These are phyloP conservation scores for Phaseolus coccineus DNA, from an alignment of 331 rosid genomes.

Conservation along the genomic window DNA sequence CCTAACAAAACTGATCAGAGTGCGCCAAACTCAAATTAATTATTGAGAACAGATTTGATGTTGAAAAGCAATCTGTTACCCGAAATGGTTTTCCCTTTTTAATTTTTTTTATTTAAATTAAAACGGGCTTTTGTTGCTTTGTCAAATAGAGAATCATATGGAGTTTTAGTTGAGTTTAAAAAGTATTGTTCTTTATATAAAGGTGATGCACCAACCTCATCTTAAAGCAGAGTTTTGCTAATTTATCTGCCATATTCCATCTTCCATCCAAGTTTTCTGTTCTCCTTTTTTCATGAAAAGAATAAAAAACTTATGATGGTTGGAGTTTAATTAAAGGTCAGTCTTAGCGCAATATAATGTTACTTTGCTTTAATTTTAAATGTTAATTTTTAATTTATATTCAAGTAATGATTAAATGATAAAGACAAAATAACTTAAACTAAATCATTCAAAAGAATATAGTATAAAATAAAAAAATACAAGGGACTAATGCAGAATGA, in stretches of 20 bases:
- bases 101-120: conserved; percentile 14
- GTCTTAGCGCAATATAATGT: not conserved
- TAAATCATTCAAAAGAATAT: not conserved
- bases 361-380: not conserved
- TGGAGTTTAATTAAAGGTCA: not conserved
- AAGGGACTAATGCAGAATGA: too few species aligned
- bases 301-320: not conserved
- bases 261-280: conserved; percentile 12
- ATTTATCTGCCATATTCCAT: not conserved
- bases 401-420: not conserved
- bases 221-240: conserved; percentile 17
- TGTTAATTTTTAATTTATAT: not conserved
- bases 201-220: conserved; percentile 39
- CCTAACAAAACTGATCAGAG: not conserved
- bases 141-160: conserved; percentile 34
- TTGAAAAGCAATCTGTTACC: not conserved
- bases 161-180: conserved; percentile 8
- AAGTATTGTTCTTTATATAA: conserved; percentile 38
- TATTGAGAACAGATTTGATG: conserved; percentile 15
- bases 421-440: not conserved
- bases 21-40: not conserved
- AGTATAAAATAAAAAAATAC: not conserved
- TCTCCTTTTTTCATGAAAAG: not conserved
- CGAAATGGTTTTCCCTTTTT: not conserved
- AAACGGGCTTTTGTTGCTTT: conserved; percentile 13